Evolutionary conservation across 2,329 filamentous ascomycete genomes (phyloP), one percentile per base, ranked within the genome.

Genomic region (Fusarium chaquense): DNA sequence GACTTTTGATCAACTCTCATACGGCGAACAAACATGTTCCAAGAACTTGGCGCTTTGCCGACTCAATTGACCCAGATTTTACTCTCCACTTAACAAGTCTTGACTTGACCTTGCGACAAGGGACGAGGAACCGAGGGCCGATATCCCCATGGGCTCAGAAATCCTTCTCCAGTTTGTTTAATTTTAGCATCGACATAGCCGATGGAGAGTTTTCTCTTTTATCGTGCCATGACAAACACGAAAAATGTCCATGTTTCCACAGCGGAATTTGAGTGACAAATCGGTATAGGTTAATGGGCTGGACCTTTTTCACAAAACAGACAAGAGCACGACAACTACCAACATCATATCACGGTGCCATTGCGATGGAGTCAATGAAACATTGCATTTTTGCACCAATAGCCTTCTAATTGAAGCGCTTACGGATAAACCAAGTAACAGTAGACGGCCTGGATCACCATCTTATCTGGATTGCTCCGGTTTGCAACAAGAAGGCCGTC

Each of bases 31-130:
- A 45, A 32, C n/a, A 36, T 28, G 3, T 12, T 16, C 62, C 62
- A 65, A 65, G 62, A 33, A 28, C 61, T 65, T 65, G 62, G 61
- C 62, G n/a, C 33, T 41, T 62, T 62, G 20, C 32, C 58, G 54
- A 50, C 35, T 60, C 16, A 47, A 47, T n/a, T 18, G 26, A 6
- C 35, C 61, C 36, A 32, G 18, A 47, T 50, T 59, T 43, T n/a
- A 24, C 50, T 65, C 35, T 53, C 62, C 62, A 65, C 61, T 65
- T 51, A 53, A 60, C 32, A 65, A 65, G 61, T 60, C 46, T 65
- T 53, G 61, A 53, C 45, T 61, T 38, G 53, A 60, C 53, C 61
- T 65, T n/a, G 28, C n/a, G 24, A 41, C 38, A 51, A 45, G 51
- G 52, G 32, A 20, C 4, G 2, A 26, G 61, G 62, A 65, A 65